Evolutionary conservation across 106 monocot genomes (phyloP).

Genomic region (Amphibolis antarctica): DNA sequence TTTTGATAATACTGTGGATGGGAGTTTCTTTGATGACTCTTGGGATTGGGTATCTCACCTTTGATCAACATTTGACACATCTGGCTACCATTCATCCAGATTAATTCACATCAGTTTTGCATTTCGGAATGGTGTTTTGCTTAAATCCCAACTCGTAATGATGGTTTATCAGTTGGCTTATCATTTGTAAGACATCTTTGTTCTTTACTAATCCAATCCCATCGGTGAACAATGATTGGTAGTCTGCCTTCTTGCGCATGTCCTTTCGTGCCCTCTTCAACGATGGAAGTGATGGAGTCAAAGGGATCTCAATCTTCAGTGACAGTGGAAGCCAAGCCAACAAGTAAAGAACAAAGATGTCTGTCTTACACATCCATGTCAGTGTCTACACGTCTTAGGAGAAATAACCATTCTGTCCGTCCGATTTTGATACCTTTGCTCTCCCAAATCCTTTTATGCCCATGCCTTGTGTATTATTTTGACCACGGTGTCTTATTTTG

Average conservation of each 20-base stretch:
- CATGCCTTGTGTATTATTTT: no score
- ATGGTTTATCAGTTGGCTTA: no score
- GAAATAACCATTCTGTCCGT: not conserved
- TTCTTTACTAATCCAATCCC: not conserved
- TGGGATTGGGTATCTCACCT: no score
- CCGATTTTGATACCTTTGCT: not conserved
- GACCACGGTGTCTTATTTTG: no score
- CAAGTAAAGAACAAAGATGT: constrained; percentile 4
- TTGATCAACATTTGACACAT: not conserved
- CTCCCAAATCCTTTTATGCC: not conserved
- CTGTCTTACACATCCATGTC: not conserved
- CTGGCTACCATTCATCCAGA: not conserved
- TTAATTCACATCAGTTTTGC: not conserved
- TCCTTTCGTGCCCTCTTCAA: not conserved
- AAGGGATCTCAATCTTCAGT: not conserved
- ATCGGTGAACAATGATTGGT: not conserved
- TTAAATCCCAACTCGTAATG: no score
- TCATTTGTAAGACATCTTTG: no score
- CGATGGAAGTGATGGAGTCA: not conserved
- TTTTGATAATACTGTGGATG: not conserved
- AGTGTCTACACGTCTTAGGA: not conserved
- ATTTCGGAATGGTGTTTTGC: not conserved
- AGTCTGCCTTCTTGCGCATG: not conserved
- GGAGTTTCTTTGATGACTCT: not conserved
- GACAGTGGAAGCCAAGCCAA: not conserved